A percentile compares a stretch with the other conserved stretches of the same genome.
Evolutionary conservation across 1,139 yeast species (phyloP).

Genomic region (Pichia inconspicua): DNA sequence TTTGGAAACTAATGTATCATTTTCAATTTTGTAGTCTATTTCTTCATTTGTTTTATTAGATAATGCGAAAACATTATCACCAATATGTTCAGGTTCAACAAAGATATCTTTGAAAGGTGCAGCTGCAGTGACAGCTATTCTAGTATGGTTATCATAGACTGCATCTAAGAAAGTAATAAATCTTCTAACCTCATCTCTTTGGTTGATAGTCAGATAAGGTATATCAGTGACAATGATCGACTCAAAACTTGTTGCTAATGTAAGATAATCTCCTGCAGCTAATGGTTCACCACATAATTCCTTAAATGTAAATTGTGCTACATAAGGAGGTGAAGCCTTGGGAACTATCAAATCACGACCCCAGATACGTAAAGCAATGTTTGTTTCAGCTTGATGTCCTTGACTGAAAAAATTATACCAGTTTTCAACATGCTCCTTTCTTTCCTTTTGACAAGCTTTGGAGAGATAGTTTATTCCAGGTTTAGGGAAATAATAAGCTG

Average conservation of each 20-base stretch:
- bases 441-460: conserved; percentile 39
- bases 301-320: conserved; percentile 82
- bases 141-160: conserved; percentile 81
- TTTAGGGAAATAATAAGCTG: conserved; percentile 72
- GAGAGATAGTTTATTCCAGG: conserved; percentile 52
- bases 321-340: conserved; percentile 62
- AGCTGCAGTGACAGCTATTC: conserved; percentile 82
- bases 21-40: conserved; percentile 38
- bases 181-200: conserved; percentile 77
- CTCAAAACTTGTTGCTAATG: conserved; percentile 69
- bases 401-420: conserved; percentile 80
- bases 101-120: conserved; percentile 79
- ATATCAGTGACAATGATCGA: conserved; percentile 84
- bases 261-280: conserved; percentile 93
- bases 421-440: conserved; percentile 51
- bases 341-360: conserved; percentile 80
- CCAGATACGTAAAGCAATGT: conserved; percentile 62
- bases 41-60: conserved; percentile 27
- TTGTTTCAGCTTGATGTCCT: conserved; percentile 36
- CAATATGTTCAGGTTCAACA: conserved; percentile 70
- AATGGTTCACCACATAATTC: conserved; percentile 80
- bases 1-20: conserved; percentile 56
- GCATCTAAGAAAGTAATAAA: conserved; percentile 94
- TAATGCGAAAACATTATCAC: conserved; percentile 47
- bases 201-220: conserved; percentile 71